phyloP scores from a whole-genome alignment of 202 grass and related monocot genomes.

The Schoenoplectus tabernaemontani region DNA sequence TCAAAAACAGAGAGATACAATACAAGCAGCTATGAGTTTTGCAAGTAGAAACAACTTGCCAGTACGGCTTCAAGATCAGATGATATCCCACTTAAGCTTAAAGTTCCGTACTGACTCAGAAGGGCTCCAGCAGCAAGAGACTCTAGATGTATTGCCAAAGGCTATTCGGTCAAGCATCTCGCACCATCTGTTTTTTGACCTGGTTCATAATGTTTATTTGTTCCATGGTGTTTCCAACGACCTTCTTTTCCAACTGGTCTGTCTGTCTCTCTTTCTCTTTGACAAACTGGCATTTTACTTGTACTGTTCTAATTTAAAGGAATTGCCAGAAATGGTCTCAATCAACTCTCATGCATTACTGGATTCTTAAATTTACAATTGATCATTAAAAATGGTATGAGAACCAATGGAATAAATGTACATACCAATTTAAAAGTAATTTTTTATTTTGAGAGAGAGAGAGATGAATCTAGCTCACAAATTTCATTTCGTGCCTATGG shows the following conservation, averaged over 20 bases:
- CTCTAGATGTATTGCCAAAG: conserved; percentile 76
- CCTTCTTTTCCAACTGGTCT: conserved; percentile 93
- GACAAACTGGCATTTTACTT: neutral
- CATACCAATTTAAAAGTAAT: neutral
- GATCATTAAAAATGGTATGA: neutral
- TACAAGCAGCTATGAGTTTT: conserved; percentile 96
- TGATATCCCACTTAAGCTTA: conserved; percentile 94
- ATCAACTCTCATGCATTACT: neutral
- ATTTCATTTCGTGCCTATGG: too few relatives aligned
- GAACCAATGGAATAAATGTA: neutral
- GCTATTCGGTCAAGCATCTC: conserved; percentile 97
- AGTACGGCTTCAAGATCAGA: conserved; percentile 80
- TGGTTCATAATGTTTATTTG: conserved; percentile 77
- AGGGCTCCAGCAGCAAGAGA: conserved; percentile 98
- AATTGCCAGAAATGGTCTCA: neutral
- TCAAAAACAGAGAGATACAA: conserved; percentile 75
- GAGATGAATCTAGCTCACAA: too few relatives aligned
- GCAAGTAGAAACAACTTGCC: conserved; percentile 74
- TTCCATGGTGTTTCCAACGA: conserved; percentile 73
- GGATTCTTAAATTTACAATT: neutral
- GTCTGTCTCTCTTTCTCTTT: neutral
- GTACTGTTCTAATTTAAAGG: neutral
- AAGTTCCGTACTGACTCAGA: conserved; percentile 97
- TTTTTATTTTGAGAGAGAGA: too few relatives aligned
- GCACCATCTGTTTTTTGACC: conserved; percentile 66